Evolutionary conservation across 768 basidiomycete species (phyloP), one percentile per base, ranked within the genome.

Genomic region (Mycena indigotica): DNA sequence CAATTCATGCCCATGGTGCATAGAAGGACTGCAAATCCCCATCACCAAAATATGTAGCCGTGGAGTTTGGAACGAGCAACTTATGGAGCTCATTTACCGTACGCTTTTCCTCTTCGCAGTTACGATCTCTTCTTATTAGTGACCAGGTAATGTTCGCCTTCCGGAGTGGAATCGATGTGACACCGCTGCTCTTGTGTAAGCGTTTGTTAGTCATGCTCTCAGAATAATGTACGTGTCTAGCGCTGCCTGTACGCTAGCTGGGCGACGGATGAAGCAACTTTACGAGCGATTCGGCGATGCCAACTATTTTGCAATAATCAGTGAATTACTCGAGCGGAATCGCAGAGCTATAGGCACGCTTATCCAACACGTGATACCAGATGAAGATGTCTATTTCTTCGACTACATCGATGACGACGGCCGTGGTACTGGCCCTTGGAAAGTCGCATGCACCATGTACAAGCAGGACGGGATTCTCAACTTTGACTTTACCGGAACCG

Each of bases 381-480:
- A 57, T 8, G 57, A 61, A 32, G 56, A 53, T 6, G 51, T 60
- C n/a, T 54, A 44, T 26, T 66, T 66, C 23, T 50, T 55, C 19
- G 65, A 66, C 41, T 66, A 52, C 30, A 61, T 66, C 19, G 65
- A 66, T 24, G 65, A 65, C 39, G 64, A 65, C 41, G 64, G 56
- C 24, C 40, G 54, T 15, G 57, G 62, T 19, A 25, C 52, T 12
- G 65, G 65, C 23, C 65, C 65, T 5, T 65, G 65, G 65, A 61
- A 58, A 35, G 52, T 63, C 25, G 44, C 58, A 2, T 65, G 61
- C 30, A 54, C 40, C 4, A 57, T 63, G 58, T 58, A 50, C 19
- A 64, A 62, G 26, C 28, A 56, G 25, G 32, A 54, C n/a, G 61
- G 56, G 2, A 30, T 55, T n/a, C 52, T 52, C 28, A 38, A 5